These are phyloP conservation scores for Chalciporus chontae DNA, from an alignment of 768 basidiomycete genomes.

Conservation along the genomic window DNA sequence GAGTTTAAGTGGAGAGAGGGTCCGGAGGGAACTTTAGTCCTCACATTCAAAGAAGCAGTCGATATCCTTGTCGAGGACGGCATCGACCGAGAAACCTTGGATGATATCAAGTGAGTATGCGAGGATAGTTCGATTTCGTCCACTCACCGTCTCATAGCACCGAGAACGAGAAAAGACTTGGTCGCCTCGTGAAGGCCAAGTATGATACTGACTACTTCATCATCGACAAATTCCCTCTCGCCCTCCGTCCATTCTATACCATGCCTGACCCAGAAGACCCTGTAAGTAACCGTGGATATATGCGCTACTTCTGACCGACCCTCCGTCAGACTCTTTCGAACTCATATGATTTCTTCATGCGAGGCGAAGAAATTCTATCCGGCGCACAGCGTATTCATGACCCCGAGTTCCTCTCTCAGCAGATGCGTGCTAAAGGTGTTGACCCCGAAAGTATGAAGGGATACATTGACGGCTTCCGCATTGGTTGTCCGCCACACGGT, in stretches of 20 bases:
- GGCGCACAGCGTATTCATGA: constrained; percentile 99
- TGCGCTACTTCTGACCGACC: constrained; percentile 3
- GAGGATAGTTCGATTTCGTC: not conserved
- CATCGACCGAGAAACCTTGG: constrained; percentile 68
- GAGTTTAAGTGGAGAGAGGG: constrained; percentile 86
- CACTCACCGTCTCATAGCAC: constrained; percentile 54
- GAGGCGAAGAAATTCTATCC: constrained; percentile 97
- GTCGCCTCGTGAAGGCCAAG: constrained; percentile 84
- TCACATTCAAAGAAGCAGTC: constrained; percentile 86
- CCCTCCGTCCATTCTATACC: constrained; percentile 96
- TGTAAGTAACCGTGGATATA: constrained; percentile 40
- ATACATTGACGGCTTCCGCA: constrained; percentile 91
- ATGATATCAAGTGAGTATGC: constrained; percentile 79
- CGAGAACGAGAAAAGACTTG: constrained; percentile 92
- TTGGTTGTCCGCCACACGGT: constrained; percentile 94
- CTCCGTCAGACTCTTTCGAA: constrained; percentile 76
- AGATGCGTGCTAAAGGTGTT: constrained; percentile 85
- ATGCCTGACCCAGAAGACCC: constrained; percentile 96
- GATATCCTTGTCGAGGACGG: constrained; percentile 86
- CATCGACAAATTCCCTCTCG: constrained; percentile 98
- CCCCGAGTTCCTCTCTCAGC: constrained; percentile 70
- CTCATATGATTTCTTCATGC: constrained; percentile 99
- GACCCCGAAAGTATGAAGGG: constrained; percentile 89
- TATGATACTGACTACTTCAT: constrained; percentile 99
- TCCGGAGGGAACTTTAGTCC: constrained; percentile 69